Conservation (phyloP, 1,284 basidiomycete genomes). For the Golubevia sp. region DNA sequence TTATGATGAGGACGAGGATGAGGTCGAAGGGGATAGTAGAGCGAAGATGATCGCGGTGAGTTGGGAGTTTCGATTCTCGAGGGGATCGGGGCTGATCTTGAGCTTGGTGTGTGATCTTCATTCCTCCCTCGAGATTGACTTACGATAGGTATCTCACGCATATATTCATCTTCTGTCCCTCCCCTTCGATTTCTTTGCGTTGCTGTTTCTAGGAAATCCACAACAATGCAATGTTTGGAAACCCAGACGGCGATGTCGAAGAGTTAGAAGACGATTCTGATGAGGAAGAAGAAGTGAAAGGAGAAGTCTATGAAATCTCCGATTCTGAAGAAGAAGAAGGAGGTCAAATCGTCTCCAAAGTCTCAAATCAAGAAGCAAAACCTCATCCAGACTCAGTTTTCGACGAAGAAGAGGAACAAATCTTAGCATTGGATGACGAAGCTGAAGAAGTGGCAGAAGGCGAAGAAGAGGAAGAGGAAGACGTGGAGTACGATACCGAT, state of each 20-base stretch:
- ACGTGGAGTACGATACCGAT: background rate
- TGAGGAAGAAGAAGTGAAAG: no score
- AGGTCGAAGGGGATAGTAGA: background rate
- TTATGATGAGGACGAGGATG: background rate
- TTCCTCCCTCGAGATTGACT: background rate
- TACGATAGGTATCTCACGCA: background rate
- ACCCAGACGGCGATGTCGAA: no score
- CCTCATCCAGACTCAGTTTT: no score
- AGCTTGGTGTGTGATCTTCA: background rate
- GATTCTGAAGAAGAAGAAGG: no score
- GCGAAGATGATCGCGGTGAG: background rate
- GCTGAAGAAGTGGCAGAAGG: background rate
- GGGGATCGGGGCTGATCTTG: no score
- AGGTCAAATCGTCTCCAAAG: no score
- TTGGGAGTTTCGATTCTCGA: background rate
- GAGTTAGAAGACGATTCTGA: no score
- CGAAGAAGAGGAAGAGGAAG: background rate
- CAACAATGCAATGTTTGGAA: background rate
- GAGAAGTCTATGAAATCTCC: no score
- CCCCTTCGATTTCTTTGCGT: no score
- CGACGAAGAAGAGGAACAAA: no score
- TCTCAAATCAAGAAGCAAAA: no score
- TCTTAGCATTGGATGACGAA: no score
- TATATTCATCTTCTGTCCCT: background rate
- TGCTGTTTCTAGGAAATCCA: background rate